These are phyloP conservation scores for Gracilaria domingensis DNA, from an alignment of 23 red algal genomes.

Conservation along the genomic window DNA sequence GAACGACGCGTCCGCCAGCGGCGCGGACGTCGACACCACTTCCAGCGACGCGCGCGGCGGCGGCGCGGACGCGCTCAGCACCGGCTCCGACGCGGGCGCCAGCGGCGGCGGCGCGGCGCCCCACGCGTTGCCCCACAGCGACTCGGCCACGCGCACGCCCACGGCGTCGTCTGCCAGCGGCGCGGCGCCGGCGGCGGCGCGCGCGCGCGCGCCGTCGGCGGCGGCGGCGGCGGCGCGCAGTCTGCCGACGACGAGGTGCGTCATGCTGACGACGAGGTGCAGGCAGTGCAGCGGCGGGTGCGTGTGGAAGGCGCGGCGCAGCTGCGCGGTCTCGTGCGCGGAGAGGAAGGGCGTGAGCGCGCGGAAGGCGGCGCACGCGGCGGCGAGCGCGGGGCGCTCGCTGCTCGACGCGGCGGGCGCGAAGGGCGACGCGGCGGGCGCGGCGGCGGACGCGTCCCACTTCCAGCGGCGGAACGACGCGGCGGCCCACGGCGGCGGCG, in stretches of 20 bases:
- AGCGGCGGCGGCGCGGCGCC: not conserved
- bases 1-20: not conserved
- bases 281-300: slow-evolving; percentile 43
- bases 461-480: slow-evolving; percentile 72
- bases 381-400: slow-evolving; percentile 39
- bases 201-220: not conserved
- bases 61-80: not conserved
- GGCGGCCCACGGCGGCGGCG: slow-evolving; percentile 11
- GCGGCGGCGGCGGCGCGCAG: not conserved
- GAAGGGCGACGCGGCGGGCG: not conserved
- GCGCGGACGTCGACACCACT: not conserved
- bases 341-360: slow-evolving; percentile 48
- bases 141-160: not conserved
- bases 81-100: not conserved
- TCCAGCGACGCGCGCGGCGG: not conserved
- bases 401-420: not conserved
- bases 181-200: no score
- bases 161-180: not conserved
- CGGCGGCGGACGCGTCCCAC: slow-evolving; percentile 45
- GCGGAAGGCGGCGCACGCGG: slow-evolving; percentile 53
- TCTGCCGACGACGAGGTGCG: slow-evolving; percentile 2
- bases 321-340: slow-evolving; percentile 6
- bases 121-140: not conserved
- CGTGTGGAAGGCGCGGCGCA: slow-evolving; percentile 27
- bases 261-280: slow-evolving; percentile 44